phyloP scores from a whole-genome alignment of 768 basidiomycete genomes.

The Collybia mongolica region DNA sequence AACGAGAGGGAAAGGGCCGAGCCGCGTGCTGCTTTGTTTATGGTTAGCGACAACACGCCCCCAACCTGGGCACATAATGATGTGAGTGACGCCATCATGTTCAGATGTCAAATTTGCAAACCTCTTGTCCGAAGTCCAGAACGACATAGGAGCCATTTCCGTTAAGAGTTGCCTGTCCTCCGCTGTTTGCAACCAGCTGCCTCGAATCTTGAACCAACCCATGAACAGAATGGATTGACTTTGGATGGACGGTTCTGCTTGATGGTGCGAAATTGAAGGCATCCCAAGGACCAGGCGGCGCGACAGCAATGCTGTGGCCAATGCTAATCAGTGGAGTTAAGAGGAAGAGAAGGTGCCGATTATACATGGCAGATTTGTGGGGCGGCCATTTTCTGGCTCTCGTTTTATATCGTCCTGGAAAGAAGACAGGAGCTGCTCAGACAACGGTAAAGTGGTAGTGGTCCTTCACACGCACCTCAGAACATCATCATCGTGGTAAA shows the following conservation, averaged over 20 bases:
- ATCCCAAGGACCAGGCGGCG: constrained; percentile 43
- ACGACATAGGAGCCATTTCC: constrained; percentile 33
- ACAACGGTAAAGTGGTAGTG: no score
- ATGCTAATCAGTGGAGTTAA: neutral
- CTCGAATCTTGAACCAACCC: constrained; percentile 25
- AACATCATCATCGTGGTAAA: no score
- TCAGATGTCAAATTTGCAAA: constrained; percentile 3
- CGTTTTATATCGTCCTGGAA: no score
- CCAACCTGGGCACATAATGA: constrained; percentile 22
- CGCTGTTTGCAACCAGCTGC: constrained; percentile 20
- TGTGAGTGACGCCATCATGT: neutral
- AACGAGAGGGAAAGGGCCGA: constrained; percentile 45
- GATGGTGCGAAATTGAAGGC: constrained; percentile 39
- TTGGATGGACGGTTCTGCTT: constrained; percentile 28
- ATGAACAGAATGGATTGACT: constrained; percentile 19
- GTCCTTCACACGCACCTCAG: no score
- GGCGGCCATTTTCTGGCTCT: neutral
- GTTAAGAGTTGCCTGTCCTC: constrained; percentile 23
- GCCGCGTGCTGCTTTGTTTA: constrained; percentile 20
- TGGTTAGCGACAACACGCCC: constrained; percentile 27
- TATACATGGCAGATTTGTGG: constrained; percentile 1
- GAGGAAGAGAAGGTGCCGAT: neutral
- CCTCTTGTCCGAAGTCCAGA: constrained; percentile 39
- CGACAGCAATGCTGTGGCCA: constrained; percentile 15
- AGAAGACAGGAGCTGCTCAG: no score